phyloP scores from a whole-genome alignment of 495 filamentous ascomycete species.

The Podospora appendiculata region DNA sequence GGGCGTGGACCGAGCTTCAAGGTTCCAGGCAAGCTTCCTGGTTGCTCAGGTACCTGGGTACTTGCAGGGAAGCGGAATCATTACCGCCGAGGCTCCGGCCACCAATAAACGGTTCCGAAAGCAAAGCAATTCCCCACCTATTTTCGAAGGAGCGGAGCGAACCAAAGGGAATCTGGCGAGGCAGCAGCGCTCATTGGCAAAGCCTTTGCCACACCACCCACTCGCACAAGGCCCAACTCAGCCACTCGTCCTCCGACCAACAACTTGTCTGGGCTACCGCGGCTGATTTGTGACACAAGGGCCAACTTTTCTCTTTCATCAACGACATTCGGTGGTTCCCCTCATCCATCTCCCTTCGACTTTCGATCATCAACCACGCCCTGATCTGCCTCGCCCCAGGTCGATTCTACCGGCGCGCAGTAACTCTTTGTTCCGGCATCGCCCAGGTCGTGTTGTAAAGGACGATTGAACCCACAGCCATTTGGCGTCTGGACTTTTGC shows the following conservation, averaged over 20 bases:
- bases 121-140: background rate
- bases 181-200: background rate
- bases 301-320: slow-evolving; percentile 26
- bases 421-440: background rate
- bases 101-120: background rate
- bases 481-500: slow-evolving; percentile 1
- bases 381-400: background rate
- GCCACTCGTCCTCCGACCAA: slow-evolving; percentile 1
- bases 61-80: background rate
- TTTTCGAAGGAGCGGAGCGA: too few relatives aligned
- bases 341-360: slow-evolving; percentile 6
- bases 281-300: slow-evolving; percentile 38
- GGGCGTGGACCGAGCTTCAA: background rate
- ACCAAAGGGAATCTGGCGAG: too few relatives aligned
- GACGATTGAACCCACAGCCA: slow-evolving; percentile 6
- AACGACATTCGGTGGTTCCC: slow-evolving; percentile 5
- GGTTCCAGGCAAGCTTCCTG: background rate
- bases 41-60: too few relatives aligned
- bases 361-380: slow-evolving; percentile 1
- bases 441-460: slow-evolving; percentile 9
- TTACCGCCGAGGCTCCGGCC: background rate
- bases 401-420: background rate
- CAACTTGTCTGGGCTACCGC: slow-evolving; percentile 16
- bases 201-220: background rate
- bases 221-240: slow-evolving; percentile 11